These are phyloP conservation scores for Clonostachys byssicola DNA, from an alignment of 2,329 filamentous ascomycete species.

Conservation along the genomic window DNA sequence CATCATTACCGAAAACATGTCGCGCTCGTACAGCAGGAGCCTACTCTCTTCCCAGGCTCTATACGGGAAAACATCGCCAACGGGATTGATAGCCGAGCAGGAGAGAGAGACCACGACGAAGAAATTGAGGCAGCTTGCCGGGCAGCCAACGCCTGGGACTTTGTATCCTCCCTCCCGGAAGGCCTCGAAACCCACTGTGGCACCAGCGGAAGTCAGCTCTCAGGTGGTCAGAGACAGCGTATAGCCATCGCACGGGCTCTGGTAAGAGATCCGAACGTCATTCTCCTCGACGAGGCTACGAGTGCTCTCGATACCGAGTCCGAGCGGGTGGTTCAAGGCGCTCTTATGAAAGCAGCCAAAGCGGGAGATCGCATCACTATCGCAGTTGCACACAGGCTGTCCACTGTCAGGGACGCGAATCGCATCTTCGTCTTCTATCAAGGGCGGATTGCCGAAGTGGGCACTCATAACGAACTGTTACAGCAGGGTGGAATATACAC, in stretches of 20 bases:
- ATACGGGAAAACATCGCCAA: slow-evolving; percentile 87
- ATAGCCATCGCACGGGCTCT: slow-evolving; percentile 91
- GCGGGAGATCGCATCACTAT: slow-evolving; percentile 70
- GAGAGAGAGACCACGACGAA: slow-evolving; percentile 73
- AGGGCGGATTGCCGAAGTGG: slow-evolving; percentile 88
- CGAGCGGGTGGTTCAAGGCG: slow-evolving; percentile 88
- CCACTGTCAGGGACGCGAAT: slow-evolving; percentile 89
- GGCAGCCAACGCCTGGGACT: slow-evolving; percentile 85
- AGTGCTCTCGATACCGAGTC: slow-evolving; percentile 91
- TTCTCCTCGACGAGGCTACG: slow-evolving; percentile 92
- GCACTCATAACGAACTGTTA: slow-evolving; percentile 78
- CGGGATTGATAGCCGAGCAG: slow-evolving; percentile 72
- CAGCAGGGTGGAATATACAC: slow-evolving; percentile 39
- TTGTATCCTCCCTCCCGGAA: slow-evolving; percentile 76
- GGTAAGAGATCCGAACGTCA: slow-evolving; percentile 86
- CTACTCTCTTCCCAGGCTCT: slow-evolving; percentile 82
- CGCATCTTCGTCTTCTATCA: slow-evolving; percentile 92
- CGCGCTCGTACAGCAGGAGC: slow-evolving; percentile 88
- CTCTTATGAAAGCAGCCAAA: slow-evolving; percentile 78
- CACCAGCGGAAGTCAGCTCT: slow-evolving; percentile 86
- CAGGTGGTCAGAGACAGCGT: slow-evolving; percentile 93
- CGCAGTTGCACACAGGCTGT: slow-evolving; percentile 91
- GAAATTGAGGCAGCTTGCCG: slow-evolving; percentile 40
- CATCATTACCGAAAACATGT: slow-evolving; percentile 91
- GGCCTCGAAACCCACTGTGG: slow-evolving; percentile 95